A percentile compares a stretch with the other conserved stretches of the same genome.
Conservation (phyloP, 129 eudicot genomes). For the Tagetes patula region DNA sequence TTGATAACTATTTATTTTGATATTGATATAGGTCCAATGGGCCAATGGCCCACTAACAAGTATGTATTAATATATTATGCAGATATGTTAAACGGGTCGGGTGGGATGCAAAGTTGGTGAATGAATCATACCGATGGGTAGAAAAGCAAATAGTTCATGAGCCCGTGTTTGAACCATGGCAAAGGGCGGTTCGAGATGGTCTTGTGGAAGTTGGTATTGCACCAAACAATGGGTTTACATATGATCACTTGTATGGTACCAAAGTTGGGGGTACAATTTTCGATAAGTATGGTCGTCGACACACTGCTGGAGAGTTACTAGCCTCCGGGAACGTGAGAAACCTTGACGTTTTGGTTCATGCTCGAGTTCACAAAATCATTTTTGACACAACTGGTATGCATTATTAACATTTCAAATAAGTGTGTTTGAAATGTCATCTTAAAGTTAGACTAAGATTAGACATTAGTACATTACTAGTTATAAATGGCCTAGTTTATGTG, state of each 20-base stretch:
- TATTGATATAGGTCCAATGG: neutral
- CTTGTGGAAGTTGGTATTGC: constrained; percentile 73
- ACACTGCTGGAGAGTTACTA: constrained; percentile 82
- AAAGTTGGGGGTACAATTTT: constrained; percentile 95
- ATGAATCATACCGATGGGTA: constrained; percentile 87
- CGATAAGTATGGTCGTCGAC: constrained; percentile 77
- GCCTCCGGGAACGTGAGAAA: constrained; percentile 56
- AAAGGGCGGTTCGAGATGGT: constrained; percentile 68
- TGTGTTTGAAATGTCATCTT: too few relatives aligned
- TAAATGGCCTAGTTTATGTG: neutral
- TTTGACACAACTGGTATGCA: constrained; percentile 68
- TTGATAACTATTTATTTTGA: too few relatives aligned
- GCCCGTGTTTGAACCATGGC: constrained; percentile 73
- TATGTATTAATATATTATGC: constrained; percentile 23
- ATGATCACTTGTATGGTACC: constrained; percentile 87
- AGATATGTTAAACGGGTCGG: constrained; percentile 62
- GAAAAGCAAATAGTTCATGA: constrained; percentile 80
- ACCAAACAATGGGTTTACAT: constrained; percentile 88
- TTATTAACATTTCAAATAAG: neutral
- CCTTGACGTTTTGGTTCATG: constrained; percentile 67
- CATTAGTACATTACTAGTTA: neutral
- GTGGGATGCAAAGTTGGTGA: constrained; percentile 86
- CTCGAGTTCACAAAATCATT: constrained; percentile 71
- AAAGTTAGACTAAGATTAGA: neutral
- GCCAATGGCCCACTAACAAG: constrained; percentile 9